phyloP scores from a whole-genome alignment of 306 rosid species.

The Leucaena leucocephala region DNA sequence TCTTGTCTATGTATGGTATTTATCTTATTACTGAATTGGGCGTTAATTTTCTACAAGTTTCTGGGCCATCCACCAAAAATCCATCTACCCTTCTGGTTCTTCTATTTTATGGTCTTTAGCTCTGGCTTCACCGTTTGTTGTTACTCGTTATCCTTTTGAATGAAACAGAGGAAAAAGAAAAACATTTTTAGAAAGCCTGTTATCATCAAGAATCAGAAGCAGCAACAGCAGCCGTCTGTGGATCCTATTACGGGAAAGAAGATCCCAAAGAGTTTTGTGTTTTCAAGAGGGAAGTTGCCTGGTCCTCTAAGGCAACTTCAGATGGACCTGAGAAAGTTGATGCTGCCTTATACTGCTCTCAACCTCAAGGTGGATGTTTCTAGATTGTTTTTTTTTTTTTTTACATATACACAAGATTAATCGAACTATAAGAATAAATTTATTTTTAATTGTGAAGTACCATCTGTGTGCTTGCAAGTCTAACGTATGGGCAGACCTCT shows the following conservation, averaged over 20 bases:
- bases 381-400: neutral
- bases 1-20: neutral
- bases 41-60: neutral
- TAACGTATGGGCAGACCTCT: neutral
- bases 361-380: constrained; percentile 58
- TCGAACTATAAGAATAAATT: neutral
- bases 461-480: constrained; percentile 7
- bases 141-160: constrained; percentile 14
- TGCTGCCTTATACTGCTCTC: constrained; percentile 91
- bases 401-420: neutral
- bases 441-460: constrained; percentile 6
- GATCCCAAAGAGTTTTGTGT: constrained; percentile 87
- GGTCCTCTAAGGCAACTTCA: constrained; percentile 83
- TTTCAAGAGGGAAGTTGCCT: constrained; percentile 81
- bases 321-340: constrained; percentile 84
- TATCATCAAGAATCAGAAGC: constrained; percentile 44
- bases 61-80: constrained; percentile 13
- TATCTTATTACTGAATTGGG: neutral
- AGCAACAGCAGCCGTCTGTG: constrained; percentile 50
- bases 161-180: constrained; percentile 56
- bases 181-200: constrained; percentile 61
- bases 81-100: neutral
- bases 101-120: neutral
- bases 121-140: neutral
- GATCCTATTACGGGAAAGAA: constrained; percentile 93